Base-by-base conservation (phyloP, 2,329 filamentous ascomycete species). In the Fusarium sp. region DNA sequence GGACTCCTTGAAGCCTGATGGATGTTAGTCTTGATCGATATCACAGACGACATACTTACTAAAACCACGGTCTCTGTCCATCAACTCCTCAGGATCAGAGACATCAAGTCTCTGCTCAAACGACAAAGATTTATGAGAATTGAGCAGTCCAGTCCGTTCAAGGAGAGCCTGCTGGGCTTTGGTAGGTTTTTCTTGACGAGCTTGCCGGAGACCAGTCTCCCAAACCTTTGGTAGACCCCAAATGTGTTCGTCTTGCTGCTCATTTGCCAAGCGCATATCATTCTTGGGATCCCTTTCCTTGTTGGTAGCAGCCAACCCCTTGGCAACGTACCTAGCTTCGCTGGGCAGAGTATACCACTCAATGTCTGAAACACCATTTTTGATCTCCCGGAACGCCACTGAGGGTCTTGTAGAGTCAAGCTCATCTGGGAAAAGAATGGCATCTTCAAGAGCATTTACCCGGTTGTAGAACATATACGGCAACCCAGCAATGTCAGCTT, bases 381-480 rank as follows among this genome's bases (percentile, higher is more conserved):
- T 59, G 1, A 74, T 69, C 47, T 72, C 58, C 0, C 71, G 53
- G 32, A 76, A 76, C 2, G 67, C 59, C 5, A 22, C 20, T 22
- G 20, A 22, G 20, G 20, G 65, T 40, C 17, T 45, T 73, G 2
- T 63, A 1, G 63, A 56, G 4, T 7, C 43, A 0, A 64, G 22
- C 26, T 76, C 74, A 6, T 75, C 68, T 0, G 74, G 73, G 11
- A 76, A 76, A 15, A 76, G 32, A 7, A 76, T 46, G 3, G 41
- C 53, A 10, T 76, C 75, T 40, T 76, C 74, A 5, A 43, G 59
- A 3, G 44, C 46, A 19, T 74, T 72, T 13, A 57, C 71, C 8
- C 71, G 44, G 52, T 69, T 76, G 46, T 76, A 76, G 53, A 75
- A 76, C 47, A 71, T 50, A 46, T 75, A 75, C 2, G 59, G 58